Conservation (phyloP, 768 basidiomycete genomes). For the Scleroderma bovista region DNA sequence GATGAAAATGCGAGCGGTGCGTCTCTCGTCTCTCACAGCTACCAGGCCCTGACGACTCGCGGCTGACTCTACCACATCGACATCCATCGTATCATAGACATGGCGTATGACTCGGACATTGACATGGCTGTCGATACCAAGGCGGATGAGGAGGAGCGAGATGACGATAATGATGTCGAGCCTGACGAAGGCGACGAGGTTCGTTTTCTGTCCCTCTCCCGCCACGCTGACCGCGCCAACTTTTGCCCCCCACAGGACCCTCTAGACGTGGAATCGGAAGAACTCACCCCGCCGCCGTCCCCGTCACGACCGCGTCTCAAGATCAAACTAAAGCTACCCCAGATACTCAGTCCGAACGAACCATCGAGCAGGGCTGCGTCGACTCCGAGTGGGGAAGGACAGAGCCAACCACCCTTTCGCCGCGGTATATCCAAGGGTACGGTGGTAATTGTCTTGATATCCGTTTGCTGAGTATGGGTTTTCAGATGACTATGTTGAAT, state of each 20-base stretch:
- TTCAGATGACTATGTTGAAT: slow-evolving; percentile 37
- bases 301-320: slow-evolving; percentile 42
- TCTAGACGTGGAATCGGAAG: slow-evolving; percentile 30
- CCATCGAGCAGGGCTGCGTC: slow-evolving; percentile 24
- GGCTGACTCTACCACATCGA: too few relatives aligned
- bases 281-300: slow-evolving; percentile 27
- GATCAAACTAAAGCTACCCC: slow-evolving; percentile 57
- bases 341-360: slow-evolving; percentile 28
- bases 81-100: slow-evolving; percentile 10
- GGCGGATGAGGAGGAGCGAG: slow-evolving; percentile 33
- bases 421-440: slow-evolving; percentile 23
- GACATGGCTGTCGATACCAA: slow-evolving; percentile 31
- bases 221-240: slow-evolving; percentile 14
- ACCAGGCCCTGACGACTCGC: slow-evolving; percentile 3
- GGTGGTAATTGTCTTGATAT: background rate
- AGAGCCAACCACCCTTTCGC: slow-evolving; percentile 19
- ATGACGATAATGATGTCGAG: slow-evolving; percentile 33
- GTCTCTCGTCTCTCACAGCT: too few relatives aligned
- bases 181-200: slow-evolving; percentile 14
- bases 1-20: slow-evolving; percentile 1
- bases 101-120: slow-evolving; percentile 25
- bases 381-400: slow-evolving; percentile 16
- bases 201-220: background rate
- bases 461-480: background rate
- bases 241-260: slow-evolving; percentile 2